Base-by-base conservation (phyloP, 495 filamentous ascomycete genomes). In the Glarea lozoyensis region DNA sequence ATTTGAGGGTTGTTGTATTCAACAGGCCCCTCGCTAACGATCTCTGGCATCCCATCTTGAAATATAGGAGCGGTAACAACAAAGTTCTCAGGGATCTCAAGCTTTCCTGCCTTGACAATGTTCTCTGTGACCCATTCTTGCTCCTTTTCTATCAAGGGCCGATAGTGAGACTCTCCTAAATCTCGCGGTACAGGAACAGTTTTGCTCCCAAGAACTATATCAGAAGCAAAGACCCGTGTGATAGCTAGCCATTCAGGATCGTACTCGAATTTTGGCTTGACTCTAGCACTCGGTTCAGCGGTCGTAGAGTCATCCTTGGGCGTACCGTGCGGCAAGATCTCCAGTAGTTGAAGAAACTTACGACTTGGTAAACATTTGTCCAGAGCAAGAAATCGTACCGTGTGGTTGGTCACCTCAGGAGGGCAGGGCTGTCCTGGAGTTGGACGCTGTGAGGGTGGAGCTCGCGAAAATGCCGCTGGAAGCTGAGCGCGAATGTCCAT, bases 231-330 rank as follows among this genome's bases (percentile, higher is more conserved):
- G 1, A 79, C 79, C 11, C 89, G 86, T 1, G 81, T 85, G 49
- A 98, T 94, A 6, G 92, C 82, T 2, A 97, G 77, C 89, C 89
- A 98, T 65, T 98, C 92, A 21, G 79, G 78, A 59, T 98, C 92
- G 59, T 97, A 96, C 23, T 77, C 60, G 3, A 97, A 75, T 4
- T 59, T 55, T 6, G 53, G 56, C 32, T 42, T 49, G 21, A 38
- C n/a, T 19, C 41, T 29, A 3, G n/a, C 17, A n/a, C 11, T 19
- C 35, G 17, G n/a, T 21, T 6, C 17, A 35, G 32, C 15, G 3
- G 53, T 42, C 12, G 46, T 42, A 2, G 45, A 37, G 22, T 49
- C 22, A 10, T 9, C 17, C 18, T 16, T 32, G 10, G 19, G 15
- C 22, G 17, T n/a, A 13, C 23, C 59, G 17, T 69, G 39, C 3